Conservation (phyloP, 805 yeast species). For the Kregervanrija pseudodelftensis region DNA sequence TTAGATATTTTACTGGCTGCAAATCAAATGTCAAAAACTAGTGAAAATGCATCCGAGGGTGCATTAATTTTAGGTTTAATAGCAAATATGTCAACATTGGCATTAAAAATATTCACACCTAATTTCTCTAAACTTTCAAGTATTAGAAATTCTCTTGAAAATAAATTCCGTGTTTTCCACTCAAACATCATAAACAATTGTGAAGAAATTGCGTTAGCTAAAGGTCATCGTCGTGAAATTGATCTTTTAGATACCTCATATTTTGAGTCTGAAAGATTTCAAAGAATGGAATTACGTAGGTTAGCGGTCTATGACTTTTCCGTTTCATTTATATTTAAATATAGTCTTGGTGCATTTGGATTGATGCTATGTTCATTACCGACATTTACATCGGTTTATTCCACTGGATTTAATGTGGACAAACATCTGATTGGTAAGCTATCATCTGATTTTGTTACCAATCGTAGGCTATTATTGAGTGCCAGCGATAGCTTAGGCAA, state of each 20-base stretch:
- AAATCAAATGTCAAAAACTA: slow-evolving; percentile 57
- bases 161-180: slow-evolving; percentile 76
- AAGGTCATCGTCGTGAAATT: slow-evolving; percentile 76
- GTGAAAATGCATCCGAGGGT: slow-evolving; percentile 72
- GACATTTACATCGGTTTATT: slow-evolving; percentile 43
- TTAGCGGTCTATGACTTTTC: slow-evolving; percentile 73
- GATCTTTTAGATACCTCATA: slow-evolving; percentile 72
- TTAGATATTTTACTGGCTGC: slow-evolving; percentile 77
- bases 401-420: slow-evolving; percentile 38
- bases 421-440: slow-evolving; percentile 28
- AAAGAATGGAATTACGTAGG: slow-evolving; percentile 67
- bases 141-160: slow-evolving; percentile 72
- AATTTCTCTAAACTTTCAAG: slow-evolving; percentile 79
- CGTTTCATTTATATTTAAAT: slow-evolving; percentile 83
- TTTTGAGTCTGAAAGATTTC: slow-evolving; percentile 72
- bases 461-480: slow-evolving; percentile 72
- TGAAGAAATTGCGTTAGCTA: slow-evolving; percentile 82
- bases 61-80: slow-evolving; percentile 70
- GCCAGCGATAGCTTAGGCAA: slow-evolving; percentile 87
- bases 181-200: slow-evolving; percentile 69
- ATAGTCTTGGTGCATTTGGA: slow-evolving; percentile 96
- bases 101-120: slow-evolving; percentile 74
- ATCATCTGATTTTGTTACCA: slow-evolving; percentile 83
- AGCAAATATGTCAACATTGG: slow-evolving; percentile 72
- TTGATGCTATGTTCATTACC: slow-evolving; percentile 83